Conservation (phyloP, 179 eudicot species). For the Patellifolia procumbens region DNA sequence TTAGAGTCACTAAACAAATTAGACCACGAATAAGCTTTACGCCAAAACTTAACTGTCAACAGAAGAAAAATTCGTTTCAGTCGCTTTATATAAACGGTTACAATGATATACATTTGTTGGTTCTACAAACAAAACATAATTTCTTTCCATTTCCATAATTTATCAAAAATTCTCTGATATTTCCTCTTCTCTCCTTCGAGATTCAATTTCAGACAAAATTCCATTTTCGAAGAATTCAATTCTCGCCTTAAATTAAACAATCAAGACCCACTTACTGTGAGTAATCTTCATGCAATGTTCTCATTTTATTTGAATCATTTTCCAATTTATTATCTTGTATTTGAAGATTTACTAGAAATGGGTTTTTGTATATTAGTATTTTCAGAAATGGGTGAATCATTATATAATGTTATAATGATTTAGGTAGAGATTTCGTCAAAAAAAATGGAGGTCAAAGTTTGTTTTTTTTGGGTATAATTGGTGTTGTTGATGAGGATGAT, state of each 20-base stretch:
- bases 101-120: not conserved
- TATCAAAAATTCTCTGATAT: not conserved
- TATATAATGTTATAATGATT: no score
- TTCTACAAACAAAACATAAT: not conserved
- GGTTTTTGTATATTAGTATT: not conserved
- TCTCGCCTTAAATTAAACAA: not conserved
- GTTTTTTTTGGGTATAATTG: not conserved
- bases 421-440: not conserved
- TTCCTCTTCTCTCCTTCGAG: not conserved
- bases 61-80: not conserved
- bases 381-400: not conserved
- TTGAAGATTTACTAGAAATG: not conserved
- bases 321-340: not conserved
- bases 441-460: not conserved
- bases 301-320: not conserved
- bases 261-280: constrained; percentile 3
- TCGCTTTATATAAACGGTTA: constrained; percentile 4
- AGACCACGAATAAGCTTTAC: not conserved
- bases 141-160: not conserved
- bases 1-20: not conserved
- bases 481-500: not conserved
- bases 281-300: not conserved
- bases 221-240: not conserved
- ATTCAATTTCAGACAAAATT: constrained; percentile 1
- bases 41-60: not conserved